These are phyloP conservation scores for Melanogaster broomeanus DNA, from an alignment of 768 basidiomycete genomes.

Conservation along the genomic window DNA sequence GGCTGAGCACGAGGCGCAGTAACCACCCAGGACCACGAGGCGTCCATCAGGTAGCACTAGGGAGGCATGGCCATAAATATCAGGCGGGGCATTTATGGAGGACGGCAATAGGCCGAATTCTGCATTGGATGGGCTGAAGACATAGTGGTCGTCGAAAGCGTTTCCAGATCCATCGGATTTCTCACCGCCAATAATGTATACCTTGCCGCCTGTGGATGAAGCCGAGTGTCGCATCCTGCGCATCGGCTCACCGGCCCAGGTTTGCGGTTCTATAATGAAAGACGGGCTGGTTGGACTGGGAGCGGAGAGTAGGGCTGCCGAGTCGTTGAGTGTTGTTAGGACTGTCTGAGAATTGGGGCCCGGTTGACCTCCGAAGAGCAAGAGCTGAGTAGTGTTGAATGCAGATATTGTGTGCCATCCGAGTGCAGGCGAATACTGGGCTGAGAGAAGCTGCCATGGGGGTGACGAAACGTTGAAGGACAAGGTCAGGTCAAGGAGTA, in stretches of 20 bases:
- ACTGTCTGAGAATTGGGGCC: conserved; percentile 57
- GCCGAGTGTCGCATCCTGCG: conserved; percentile 79
- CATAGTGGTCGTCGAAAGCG: conserved; percentile 63
- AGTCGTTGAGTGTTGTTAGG: conserved; percentile 57
- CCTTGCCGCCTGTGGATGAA: conserved; percentile 48
- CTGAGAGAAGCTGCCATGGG: conserved; percentile 65
- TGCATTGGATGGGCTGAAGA: conserved; percentile 51
- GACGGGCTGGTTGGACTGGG: conserved; percentile 36
- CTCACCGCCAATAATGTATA: conserved; percentile 80
- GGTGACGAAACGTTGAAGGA: conserved; percentile 62
- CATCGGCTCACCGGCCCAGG: conserved; percentile 68
- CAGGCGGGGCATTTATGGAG: conserved; percentile 55
- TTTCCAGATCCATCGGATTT: conserved; percentile 75
- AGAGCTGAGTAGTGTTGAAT: conserved; percentile 49
- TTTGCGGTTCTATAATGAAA: conserved; percentile 48
- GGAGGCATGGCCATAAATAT: conserved; percentile 71
- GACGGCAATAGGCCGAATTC: conserved; percentile 59
- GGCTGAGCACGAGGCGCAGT: conserved; percentile 43
- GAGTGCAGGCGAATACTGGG: conserved; percentile 55
- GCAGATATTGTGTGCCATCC: conserved; percentile 83
- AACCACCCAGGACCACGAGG: conserved; percentile 78
- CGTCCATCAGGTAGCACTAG: conserved; percentile 69
- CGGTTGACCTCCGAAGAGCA: conserved; percentile 79
- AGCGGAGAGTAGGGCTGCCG: conserved; percentile 58
- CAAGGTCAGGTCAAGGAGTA: conserved; percentile 63